Conservation (phyloP, 768 basidiomycete genomes). For the Phlebiopsis gigantea region DNA sequence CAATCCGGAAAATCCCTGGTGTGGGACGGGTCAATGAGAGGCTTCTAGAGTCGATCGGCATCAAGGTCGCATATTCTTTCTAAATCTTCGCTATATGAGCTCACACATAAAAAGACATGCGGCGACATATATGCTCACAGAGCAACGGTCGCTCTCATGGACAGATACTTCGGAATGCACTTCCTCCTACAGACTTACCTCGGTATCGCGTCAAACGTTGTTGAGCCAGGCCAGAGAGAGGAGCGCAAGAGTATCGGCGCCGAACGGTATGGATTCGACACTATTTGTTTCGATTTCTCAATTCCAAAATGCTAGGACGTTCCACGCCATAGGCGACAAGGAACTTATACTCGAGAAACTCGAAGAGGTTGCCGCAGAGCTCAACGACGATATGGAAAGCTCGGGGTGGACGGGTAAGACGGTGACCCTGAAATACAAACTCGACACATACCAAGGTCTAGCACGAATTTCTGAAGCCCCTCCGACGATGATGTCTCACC, state of each 20-base stretch:
- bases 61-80: conserved; percentile 51
- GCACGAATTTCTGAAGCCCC: not conserved
- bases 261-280: conserved; percentile 53
- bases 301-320: conserved; percentile 50
- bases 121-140: conserved; percentile 83
- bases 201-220: conserved; percentile 81
- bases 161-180: conserved; percentile 77
- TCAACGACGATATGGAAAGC: conserved; percentile 75
- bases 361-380: conserved; percentile 72
- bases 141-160: conserved; percentile 71
- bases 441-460: conserved; percentile 80
- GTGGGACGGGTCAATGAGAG: conserved; percentile 90
- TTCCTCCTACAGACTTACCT: conserved; percentile 78
- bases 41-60: conserved; percentile 78
- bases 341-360: conserved; percentile 70
- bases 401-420: conserved; percentile 84
- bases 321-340: conserved; percentile 59
- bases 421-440: conserved; percentile 89
- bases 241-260: conserved; percentile 91
- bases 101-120: conserved; percentile 53
- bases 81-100: not conserved
- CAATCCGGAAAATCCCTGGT: conserved; percentile 85
- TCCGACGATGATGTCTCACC: too few relatives aligned
- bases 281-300: not conserved
- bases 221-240: conserved; percentile 69